Evolutionary conservation across 2,329 filamentous ascomycete species (phyloP).

Genomic region (Ampelomyces quisqualis): DNA sequence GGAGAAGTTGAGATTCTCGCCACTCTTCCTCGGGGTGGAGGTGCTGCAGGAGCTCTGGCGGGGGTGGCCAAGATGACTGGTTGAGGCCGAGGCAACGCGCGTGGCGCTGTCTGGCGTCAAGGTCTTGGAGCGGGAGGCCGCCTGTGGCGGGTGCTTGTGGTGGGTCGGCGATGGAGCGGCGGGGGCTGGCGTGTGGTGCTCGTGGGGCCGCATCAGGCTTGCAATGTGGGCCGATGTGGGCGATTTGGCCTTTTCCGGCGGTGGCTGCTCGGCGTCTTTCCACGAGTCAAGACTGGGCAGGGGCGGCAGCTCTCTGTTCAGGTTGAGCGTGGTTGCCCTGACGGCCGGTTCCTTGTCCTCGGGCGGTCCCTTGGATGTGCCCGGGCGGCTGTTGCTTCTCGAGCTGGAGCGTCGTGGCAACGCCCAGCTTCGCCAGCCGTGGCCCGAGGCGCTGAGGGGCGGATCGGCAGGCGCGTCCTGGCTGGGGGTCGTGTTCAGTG

Average conservation of each 20-base stretch:
- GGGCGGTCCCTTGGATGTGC: constrained; percentile 29
- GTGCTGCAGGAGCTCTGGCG: constrained; percentile 16
- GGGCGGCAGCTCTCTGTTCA: constrained; percentile 52
- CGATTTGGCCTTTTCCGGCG: constrained; percentile 31
- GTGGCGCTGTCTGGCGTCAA: constrained; percentile 15
- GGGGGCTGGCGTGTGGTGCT: constrained; percentile 31
- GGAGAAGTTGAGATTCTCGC: constrained; percentile 35
- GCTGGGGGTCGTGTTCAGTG: constrained; percentile 9
- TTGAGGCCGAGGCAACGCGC: constrained; percentile 30
- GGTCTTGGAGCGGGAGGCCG: constrained; percentile 12
- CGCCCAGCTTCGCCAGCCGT: constrained; percentile 45
- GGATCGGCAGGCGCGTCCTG: constrained; percentile 21
- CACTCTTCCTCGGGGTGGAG: constrained; percentile 22
- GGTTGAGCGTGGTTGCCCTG: constrained; percentile 41
- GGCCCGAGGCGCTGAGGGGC: constrained; percentile 27
- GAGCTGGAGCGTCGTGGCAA: constrained; percentile 39
- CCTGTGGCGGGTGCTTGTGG: constrained; percentile 14
- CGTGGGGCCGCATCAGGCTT: constrained; percentile 40
- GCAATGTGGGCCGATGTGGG: constrained; percentile 37
- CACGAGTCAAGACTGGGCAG: constrained; percentile 49
- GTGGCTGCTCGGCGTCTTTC: constrained; percentile 25
- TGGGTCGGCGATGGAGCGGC: constrained; percentile 20
- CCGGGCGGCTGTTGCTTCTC: constrained; percentile 35
- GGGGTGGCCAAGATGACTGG: constrained; percentile 23
- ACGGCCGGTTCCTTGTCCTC: constrained; percentile 24